Percentiles rank a stretch among this genome's conserved stretches.
These are phyloP conservation scores for Ceratonia siliqua DNA, from an alignment of 306 rosid species.

Conservation along the genomic window DNA sequence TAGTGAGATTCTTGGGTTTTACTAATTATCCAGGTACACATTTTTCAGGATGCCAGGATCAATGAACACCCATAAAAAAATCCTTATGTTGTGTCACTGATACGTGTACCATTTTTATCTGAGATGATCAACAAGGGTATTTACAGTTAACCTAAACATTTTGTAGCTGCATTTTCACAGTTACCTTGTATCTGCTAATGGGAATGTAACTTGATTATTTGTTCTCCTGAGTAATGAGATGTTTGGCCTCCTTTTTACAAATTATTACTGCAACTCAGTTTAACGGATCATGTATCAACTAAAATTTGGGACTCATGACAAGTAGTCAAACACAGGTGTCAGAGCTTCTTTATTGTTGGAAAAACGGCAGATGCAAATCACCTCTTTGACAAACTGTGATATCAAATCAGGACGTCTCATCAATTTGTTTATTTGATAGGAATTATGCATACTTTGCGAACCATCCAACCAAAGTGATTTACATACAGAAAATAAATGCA, in stretches of 20 bases:
- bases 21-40: not conserved
- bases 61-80: constrained; percentile 6
- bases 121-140: not conserved
- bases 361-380: too few species aligned
- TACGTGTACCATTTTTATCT: not conserved
- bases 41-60: not conserved
- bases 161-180: not conserved
- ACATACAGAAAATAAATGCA: too few species aligned
- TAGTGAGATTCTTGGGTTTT: constrained; percentile 3
- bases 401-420: not conserved
- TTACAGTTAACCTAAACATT: too few species aligned
- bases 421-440: not conserved
- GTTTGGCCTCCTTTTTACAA: too few species aligned
- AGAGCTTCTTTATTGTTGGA: too few species aligned
- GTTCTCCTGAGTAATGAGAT: not conserved
- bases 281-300: too few species aligned
- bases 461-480: not conserved
- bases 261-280: too few species aligned
- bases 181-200: not conserved
- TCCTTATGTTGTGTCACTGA: not conserved
- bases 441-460: not conserved
- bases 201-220: not conserved
- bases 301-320: too few species aligned
- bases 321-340: too few species aligned
- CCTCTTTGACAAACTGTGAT: not conserved